Conservation (phyloP, 306 rosid genomes). For the Dalbergia cultrata region DNA sequence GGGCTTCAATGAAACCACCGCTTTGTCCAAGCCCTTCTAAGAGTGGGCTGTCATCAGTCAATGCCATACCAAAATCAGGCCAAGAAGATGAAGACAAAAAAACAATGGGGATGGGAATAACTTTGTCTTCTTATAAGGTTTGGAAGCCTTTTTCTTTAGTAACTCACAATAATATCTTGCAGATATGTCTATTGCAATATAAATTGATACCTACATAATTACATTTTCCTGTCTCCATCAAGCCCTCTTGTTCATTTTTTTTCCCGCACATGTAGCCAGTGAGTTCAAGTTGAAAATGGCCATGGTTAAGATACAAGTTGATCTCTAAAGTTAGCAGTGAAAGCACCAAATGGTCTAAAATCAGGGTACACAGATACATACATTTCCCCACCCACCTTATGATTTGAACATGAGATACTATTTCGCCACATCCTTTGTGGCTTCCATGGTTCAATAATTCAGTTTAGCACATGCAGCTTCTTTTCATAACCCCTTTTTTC, state of each 20-base stretch:
- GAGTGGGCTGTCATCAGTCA: background rate
- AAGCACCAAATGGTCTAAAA: constrained; percentile 52
- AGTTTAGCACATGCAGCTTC: constrained; percentile 69
- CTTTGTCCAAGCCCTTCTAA: constrained; percentile 18
- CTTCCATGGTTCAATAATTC: constrained; percentile 67
- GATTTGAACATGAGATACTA: constrained; percentile 67
- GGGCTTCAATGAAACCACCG: constrained; percentile 17
- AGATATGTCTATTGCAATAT: background rate
- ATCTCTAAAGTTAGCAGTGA: constrained; percentile 44
- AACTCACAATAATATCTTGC: background rate
- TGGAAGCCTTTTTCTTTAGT: background rate
- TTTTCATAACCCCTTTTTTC: background rate
- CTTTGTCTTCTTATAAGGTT: background rate
- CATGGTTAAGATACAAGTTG: constrained; percentile 44
- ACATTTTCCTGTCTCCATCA: background rate
- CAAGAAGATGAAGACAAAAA: background rate
- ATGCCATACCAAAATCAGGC: background rate
- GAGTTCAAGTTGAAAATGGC: background rate
- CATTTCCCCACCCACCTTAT: constrained; percentile 44
- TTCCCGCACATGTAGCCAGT: no score
- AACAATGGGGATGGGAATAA: background rate
- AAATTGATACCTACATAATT: constrained; percentile 19
- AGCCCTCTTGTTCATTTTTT: background rate
- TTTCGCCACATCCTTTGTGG: constrained; percentile 33
- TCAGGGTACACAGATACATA: constrained; percentile 31